Base-by-base conservation (phyloP, 1,284 basidiomycete genomes). In the Mycena citricolor region DNA sequence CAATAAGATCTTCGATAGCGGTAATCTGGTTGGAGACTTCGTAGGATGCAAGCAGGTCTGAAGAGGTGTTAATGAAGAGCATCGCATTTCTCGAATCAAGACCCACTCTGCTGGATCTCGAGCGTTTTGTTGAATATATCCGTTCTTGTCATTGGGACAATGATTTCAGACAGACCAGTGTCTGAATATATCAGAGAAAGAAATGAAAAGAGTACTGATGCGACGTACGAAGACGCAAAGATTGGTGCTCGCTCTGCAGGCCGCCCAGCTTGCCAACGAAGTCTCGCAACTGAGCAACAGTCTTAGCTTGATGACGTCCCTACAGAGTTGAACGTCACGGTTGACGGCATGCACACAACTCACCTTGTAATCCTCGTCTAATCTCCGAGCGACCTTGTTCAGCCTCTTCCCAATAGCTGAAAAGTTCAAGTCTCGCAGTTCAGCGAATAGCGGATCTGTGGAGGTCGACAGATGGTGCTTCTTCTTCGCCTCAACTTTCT, bases 261-360 rank as follows among this genome's bases (percentile, higher is more conserved):
- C 91, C 90, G 26, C 93, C 91, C 2, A 99, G 73, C 60, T 90
- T 92, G 12, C 94, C 92, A 7, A 99, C 95, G 66, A 99, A 98
- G 59, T 95, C 92, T 49, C 87, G 82, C 59, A 99, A 76, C 65
- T 99, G 91, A 4, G 87, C 81, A 20, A 97, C 90, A 5, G 92
- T 94, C 66, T 92, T 90, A n/a, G 90, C 86, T 61, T 87, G 77
- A 48, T 89, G 77, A 32, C 84, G 73, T 44, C 77, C 77, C 81
- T 86, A 54, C 62, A n/a, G n/a, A n/a, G n/a, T n/a, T n/a, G n/a
- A n/a, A n/a, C n/a, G n/a, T n/a, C n/a, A n/a, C n/a, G n/a, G n/a
- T n/a, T n/a, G n/a, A n/a, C n/a, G n/a, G 26, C 23, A 20, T 21
- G 19, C n/a, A n/a, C n/a, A n/a, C 36, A 24, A 25, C 65, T 51